phyloP scores from a whole-genome alignment of 2,329 filamentous ascomycete genomes.

The Diaporthe australafricana region DNA sequence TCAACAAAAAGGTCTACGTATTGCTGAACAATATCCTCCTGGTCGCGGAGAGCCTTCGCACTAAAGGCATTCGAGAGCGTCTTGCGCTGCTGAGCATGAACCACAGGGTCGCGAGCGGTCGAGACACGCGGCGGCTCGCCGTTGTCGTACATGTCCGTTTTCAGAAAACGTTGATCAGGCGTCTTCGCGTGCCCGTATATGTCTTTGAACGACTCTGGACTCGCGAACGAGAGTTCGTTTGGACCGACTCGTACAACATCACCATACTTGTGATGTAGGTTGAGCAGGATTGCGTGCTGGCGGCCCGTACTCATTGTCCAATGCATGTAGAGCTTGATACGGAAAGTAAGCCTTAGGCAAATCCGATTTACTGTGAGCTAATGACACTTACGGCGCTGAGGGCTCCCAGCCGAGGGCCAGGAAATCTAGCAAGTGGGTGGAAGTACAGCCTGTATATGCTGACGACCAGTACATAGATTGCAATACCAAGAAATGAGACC shows the following conservation, averaged over 20 bases:
- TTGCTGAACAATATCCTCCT: constrained; percentile 42
- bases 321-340: not conserved
- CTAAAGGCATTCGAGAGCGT: constrained; percentile 45
- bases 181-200: constrained; percentile 51
- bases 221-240: constrained; percentile 54
- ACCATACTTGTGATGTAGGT: constrained; percentile 16
- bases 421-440: constrained; percentile 24
- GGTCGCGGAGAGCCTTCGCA: constrained; percentile 43
- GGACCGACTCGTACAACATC: constrained; percentile 52
- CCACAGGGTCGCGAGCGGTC: constrained; percentile 43
- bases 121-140: constrained; percentile 42
- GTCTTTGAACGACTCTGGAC: constrained; percentile 50
- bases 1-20: constrained; percentile 42
- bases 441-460: constrained; percentile 21
- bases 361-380: not conserved
- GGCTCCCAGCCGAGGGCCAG: constrained; percentile 16
- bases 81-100: constrained; percentile 36
- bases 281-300: not conserved
- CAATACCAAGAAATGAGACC: not conserved
- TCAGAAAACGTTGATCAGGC: constrained; percentile 43
- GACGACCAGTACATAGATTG: not conserved
- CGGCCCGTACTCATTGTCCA: constrained; percentile 2
- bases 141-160: constrained; percentile 45
- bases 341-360: not conserved
- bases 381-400: constrained; percentile 2